phyloP scores from a whole-genome alignment of 768 basidiomycete genomes.

The Russula earlei region DNA sequence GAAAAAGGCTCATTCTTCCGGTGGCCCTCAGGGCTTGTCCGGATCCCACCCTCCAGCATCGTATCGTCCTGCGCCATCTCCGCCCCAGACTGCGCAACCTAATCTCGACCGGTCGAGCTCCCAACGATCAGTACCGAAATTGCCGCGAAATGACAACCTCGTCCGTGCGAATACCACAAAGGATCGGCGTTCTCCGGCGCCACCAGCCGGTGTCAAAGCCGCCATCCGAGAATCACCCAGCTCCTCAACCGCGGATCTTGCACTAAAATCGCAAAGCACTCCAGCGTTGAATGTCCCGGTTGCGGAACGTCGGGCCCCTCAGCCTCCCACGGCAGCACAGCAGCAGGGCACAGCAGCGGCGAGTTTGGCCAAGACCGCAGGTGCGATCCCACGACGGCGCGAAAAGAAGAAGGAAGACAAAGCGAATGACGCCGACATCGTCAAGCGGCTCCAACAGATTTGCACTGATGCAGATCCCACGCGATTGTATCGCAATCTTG shows the following conservation, averaged over 20 bases:
- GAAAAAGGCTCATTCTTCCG: conserved; percentile 30
- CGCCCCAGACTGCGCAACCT: conserved; percentile 53
- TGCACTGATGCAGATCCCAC: conserved; percentile 98
- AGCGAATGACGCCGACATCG: conserved; percentile 79
- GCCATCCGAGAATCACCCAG: conserved; percentile 10
- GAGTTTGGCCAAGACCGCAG: conserved; percentile 55
- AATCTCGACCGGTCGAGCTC: conserved; percentile 83
- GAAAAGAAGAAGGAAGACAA: conserved; percentile 81
- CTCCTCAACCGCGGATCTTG: conserved; percentile 14
- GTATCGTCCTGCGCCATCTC: conserved; percentile 71
- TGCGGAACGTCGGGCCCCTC: conserved; percentile 28
- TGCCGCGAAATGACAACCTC: conserved; percentile 31
- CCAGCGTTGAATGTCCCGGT: background rate
- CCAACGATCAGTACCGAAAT: conserved; percentile 52
- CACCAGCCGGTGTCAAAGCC: conserved; percentile 22
- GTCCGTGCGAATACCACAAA: conserved; percentile 63
- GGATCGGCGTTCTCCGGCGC: conserved; percentile 40
- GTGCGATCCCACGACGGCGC: conserved; percentile 76
- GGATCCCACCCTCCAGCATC: conserved; percentile 37
- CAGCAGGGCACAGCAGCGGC: conserved; percentile 55
- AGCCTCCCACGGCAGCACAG: conserved; percentile 31
- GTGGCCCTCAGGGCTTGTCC: conserved; percentile 12
- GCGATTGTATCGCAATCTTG: conserved; percentile 79
- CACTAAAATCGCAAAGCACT: conserved; percentile 1
- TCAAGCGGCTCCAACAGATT: conserved; percentile 83